These are phyloP conservation scores for Botryotinia convoluta DNA, from an alignment of 2,329 filamentous ascomycete species.

Conservation along the genomic window DNA sequence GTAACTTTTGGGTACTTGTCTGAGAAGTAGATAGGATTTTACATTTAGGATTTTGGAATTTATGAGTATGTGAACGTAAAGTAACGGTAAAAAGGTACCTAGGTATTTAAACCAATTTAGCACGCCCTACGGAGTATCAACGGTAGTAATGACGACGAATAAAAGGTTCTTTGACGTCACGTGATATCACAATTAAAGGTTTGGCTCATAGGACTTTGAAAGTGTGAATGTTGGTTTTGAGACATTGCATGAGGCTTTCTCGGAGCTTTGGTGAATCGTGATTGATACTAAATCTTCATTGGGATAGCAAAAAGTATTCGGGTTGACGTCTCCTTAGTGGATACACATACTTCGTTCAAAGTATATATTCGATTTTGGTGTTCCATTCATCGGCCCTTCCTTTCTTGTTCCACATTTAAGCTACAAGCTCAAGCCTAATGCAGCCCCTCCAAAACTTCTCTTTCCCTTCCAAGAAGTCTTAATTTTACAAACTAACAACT, in stretches of 20 bases:
- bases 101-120: not conserved
- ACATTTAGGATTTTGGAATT: not conserved
- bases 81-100: not conserved
- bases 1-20: not conserved
- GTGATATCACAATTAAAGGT: not conserved
- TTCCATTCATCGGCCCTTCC: slow-evolving; percentile 11
- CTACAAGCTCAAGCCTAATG: not conserved
- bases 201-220: not conserved
- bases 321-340: not conserved
- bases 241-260: not conserved
- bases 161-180: not conserved
- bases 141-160: not conserved
- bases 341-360: not conserved
- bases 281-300: not conserved
- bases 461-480: not conserved
- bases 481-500: not conserved
- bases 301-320: not conserved
- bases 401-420: slow-evolving; percentile 15
- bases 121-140: not conserved
- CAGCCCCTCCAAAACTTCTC: slow-evolving; percentile 2
- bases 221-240: not conserved
- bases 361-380: not conserved
- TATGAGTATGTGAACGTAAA: not conserved
- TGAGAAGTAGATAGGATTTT: not conserved
- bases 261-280: not conserved